Conservation (phyloP, 768 basidiomycete genomes). For the Saitozyma sp. region DNA sequence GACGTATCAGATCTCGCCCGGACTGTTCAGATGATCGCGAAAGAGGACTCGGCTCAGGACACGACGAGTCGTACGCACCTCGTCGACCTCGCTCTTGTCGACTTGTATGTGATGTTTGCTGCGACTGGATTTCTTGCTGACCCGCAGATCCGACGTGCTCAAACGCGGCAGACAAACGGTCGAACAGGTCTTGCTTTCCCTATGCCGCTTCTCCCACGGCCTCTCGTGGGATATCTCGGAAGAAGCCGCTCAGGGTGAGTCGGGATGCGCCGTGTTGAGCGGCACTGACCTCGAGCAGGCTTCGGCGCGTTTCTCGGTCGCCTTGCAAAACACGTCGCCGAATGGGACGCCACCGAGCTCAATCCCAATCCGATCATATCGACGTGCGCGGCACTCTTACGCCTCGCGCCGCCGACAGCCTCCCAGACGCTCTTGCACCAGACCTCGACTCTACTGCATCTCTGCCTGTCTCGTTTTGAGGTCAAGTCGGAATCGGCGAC, state of each 20-base stretch:
- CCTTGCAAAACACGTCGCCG: slow-evolving; percentile 35
- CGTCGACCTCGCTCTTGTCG: too few relatives aligned
- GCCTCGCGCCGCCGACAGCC: slow-evolving; percentile 3
- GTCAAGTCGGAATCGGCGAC: slow-evolving; percentile 10
- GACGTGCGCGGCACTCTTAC: slow-evolving; percentile 15
- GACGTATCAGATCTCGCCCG: too few relatives aligned
- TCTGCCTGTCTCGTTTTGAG: slow-evolving; percentile 27
- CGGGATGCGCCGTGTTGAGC: too few relatives aligned
- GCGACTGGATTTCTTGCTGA: not conserved
- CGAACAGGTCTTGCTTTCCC: slow-evolving; percentile 19
- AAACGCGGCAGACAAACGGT: slow-evolving; percentile 28
- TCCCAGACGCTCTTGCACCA: slow-evolving; percentile 28
- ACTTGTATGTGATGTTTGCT: not conserved
- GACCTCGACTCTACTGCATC: slow-evolving; percentile 30
- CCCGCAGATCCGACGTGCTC: slow-evolving; percentile 25
- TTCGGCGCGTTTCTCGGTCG: slow-evolving; percentile 31
- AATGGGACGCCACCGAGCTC: slow-evolving; percentile 31
- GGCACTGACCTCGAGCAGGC: not conserved
- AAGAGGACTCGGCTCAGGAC: too few relatives aligned
- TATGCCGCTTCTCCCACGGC: slow-evolving; percentile 5
- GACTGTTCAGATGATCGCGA: too few relatives aligned
- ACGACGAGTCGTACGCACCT: too few relatives aligned
- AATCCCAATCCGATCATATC: slow-evolving; percentile 25
- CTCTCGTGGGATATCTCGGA: too few relatives aligned
- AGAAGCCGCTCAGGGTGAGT: too few relatives aligned